These are phyloP conservation scores for Blastocystis sp. DNA, from an alignment of 352 stramenopile genomes.

Conservation along the genomic window DNA sequence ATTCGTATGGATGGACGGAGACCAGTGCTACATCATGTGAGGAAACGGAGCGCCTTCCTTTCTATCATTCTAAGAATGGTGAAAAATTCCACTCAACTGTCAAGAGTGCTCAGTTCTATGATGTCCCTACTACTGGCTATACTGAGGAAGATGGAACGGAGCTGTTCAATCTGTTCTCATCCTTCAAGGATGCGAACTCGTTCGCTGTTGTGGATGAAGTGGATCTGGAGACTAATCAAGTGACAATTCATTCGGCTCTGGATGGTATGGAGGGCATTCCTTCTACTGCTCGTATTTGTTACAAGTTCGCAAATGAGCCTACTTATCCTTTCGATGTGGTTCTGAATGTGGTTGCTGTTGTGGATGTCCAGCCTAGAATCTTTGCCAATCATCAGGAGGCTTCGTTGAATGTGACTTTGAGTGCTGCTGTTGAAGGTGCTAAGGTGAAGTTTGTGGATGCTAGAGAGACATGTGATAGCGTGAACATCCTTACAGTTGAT, in stretches of 20 bases:
- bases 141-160: conserved; percentile 49
- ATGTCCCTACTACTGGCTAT: background rate
- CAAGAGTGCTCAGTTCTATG: background rate
- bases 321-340: conserved; percentile 33
- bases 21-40: background rate
- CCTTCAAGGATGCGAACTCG: conserved; percentile 1
- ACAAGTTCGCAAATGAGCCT: conserved; percentile 38
- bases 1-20: conserved; percentile 7
- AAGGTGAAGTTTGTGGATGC: conserved; percentile 8
- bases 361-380: background rate
- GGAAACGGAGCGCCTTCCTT: background rate
- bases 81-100: background rate
- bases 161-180: conserved; percentile 45
- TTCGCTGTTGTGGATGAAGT: background rate
- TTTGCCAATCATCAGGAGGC: background rate
- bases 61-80: background rate
- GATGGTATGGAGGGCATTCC: background rate
- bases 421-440: background rate
- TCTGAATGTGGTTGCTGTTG: background rate
- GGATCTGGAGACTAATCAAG: background rate
- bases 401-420: conserved; percentile 1
- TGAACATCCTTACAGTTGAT: background rate
- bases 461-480: background rate
- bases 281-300: conserved; percentile 1
- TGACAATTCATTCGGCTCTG: background rate